Conservation (phyloP, 768 basidiomycete genomes). For the Hericium alpestre region DNA sequence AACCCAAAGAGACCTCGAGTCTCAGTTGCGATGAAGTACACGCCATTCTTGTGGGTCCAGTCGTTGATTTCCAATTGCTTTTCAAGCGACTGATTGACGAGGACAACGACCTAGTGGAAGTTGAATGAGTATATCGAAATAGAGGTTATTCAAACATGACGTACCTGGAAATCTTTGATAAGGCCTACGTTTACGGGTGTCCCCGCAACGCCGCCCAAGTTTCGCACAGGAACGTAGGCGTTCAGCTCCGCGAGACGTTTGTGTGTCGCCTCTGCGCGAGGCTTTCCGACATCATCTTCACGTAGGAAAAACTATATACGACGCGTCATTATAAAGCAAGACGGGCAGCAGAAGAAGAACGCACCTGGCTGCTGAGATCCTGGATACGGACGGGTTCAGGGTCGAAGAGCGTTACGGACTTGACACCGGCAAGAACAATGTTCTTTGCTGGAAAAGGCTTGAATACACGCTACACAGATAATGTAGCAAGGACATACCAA, state of each 20-base stretch:
- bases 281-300: constrained; percentile 74
- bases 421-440: constrained; percentile 89
- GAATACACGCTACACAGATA: not conserved
- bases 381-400: constrained; percentile 80
- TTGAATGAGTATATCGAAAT: not conserved
- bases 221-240: constrained; percentile 86
- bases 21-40: constrained; percentile 87
- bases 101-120: constrained; percentile 64
- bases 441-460: constrained; percentile 66
- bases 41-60: constrained; percentile 82
- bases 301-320: constrained; percentile 81
- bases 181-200: constrained; percentile 71
- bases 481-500: constrained; percentile 42
- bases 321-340: not conserved
- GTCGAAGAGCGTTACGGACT: constrained; percentile 92
- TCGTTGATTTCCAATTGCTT: constrained; percentile 94
- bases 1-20: constrained; percentile 93
- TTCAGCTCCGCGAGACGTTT: constrained; percentile 92
- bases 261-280: constrained; percentile 75
- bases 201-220: constrained; percentile 69
- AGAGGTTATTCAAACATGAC: not conserved
- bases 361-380: constrained; percentile 87
- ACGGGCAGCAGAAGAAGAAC: constrained; percentile 14
- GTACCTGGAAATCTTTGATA: constrained; percentile 81
- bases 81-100: constrained; percentile 64